These are phyloP conservation scores for Stygiomarasmius scandens DNA, from an alignment of 1,284 basidiomycete species.

Conservation along the genomic window DNA sequence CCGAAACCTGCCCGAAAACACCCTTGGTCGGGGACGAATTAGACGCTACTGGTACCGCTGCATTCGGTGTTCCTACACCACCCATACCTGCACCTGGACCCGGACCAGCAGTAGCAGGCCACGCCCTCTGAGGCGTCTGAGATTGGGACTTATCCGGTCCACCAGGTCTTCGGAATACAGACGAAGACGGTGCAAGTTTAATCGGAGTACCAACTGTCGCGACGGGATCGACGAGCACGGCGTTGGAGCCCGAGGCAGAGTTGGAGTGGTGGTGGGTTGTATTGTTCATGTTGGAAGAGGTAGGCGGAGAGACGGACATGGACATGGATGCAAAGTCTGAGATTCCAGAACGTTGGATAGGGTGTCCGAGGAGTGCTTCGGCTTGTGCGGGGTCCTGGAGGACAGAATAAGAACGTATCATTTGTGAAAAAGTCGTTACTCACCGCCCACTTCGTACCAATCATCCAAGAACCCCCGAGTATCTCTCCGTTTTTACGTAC, in stretches of 20 bases:
- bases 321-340: conserved; percentile 18
- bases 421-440: no score
- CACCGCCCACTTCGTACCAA: conserved; percentile 81
- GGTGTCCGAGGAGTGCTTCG: conserved; percentile 53
- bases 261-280: conserved; percentile 20
- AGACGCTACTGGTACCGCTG: conserved; percentile 20
- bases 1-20: conserved; percentile 71
- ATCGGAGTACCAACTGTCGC: conserved; percentile 64
- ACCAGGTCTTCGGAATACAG: conserved; percentile 64
- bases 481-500: conserved; percentile 80
- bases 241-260: conserved; percentile 28
- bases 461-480: conserved; percentile 62
- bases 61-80: conserved; percentile 15
- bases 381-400: conserved; percentile 60
- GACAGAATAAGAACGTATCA: background rate
- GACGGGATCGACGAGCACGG: conserved; percentile 47
- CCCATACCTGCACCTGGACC: background rate
- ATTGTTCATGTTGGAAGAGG: background rate
- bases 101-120: conserved; percentile 16
- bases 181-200: conserved; percentile 65
- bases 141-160: conserved; percentile 29
- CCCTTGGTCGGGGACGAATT: conserved; percentile 52
- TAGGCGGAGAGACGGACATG: background rate
- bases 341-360: conserved; percentile 32
- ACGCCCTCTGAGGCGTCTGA: conserved; percentile 31